Base-by-base conservation (phyloP, 2,329 filamentous ascomycete genomes). In the Aspergillus ruber region DNA sequence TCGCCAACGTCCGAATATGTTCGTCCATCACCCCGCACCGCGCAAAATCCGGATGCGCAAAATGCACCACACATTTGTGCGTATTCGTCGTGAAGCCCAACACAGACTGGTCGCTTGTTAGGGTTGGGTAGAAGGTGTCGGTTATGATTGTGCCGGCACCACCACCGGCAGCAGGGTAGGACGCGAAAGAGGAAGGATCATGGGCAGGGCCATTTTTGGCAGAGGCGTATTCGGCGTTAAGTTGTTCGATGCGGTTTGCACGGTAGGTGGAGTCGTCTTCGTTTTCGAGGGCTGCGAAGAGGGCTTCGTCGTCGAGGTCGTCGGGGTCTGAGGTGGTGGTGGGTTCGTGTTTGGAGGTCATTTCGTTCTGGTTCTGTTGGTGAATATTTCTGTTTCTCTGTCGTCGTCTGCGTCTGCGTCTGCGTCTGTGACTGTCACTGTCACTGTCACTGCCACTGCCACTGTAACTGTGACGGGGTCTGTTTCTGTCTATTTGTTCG, bases 1-100 rank as follows among this genome's bases (percentile, higher is more conserved):
- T 50, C 18, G 70, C 68, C 32, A 74, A 60, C 20, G 74, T 66
- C 43, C 75, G 69, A 9, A 84, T 69, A 61, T 80, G 79, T 43
- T 69, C 69, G 59, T 84, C 81, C 81, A 84, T 84, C 46, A 80
- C 75, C 9, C 69, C 67, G 64, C 81, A 84, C 46, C 81, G 75
- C 17, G 75, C 72, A 63, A 84, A 84, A 58, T 84, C 81, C 2
- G 79, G 74, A 58, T 84, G 82, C 62, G 77, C 80, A 63, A 84
- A 84, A 60, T 84, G 81, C 20, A 84, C 76, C 1, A 84, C 71
- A 56, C 77, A 82, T 21, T 75, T 67, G 50, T 79, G 74, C 10
- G 75, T 75, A 42, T 74, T 72, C 6, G 81, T 84, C 7, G 81
- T 83, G 53, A 82, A 79, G 53, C 80, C 74, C 61, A 84, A 74